Evolutionary conservation across 2,329 filamentous ascomycete species (phyloP).

Genomic region (Trichophaea hybrida): DNA sequence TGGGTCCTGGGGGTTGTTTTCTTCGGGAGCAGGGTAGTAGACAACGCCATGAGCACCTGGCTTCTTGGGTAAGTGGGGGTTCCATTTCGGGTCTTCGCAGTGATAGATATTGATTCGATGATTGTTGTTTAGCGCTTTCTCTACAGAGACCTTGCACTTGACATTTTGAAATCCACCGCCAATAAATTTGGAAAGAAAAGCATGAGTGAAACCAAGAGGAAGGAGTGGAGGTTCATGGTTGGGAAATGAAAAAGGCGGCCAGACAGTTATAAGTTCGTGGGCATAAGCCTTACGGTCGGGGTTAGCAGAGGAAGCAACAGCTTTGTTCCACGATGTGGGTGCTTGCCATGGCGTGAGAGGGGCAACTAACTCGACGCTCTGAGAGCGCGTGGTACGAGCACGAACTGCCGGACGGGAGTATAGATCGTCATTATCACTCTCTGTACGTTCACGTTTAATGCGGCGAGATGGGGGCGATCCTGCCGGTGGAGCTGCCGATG

Average conservation of each 20-base stretch:
- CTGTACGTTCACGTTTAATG: background rate
- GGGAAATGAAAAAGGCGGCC: background rate
- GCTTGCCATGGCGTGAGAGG: background rate
- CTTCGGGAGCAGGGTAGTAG: slow-evolving; percentile 4
- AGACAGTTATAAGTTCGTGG: background rate
- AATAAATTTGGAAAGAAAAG: slow-evolving; percentile 9
- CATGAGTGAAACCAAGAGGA: background rate
- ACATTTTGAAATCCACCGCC: slow-evolving; percentile 9
- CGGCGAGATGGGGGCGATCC: background rate
- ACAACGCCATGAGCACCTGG: slow-evolving; percentile 11
- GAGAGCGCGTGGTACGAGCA: background rate
- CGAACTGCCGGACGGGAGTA: background rate
- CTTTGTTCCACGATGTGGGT: background rate
- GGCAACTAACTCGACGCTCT: background rate
- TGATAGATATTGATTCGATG: slow-evolving; percentile 9
- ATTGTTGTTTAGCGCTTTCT: slow-evolving; percentile 8
- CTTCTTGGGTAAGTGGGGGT: slow-evolving; percentile 9
- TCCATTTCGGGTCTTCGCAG: slow-evolving; percentile 12
- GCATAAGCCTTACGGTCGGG: background rate
- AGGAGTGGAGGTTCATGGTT: background rate
- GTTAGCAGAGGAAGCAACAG: background rate
- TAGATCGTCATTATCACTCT: background rate
- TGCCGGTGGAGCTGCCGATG: background rate
- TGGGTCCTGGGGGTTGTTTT: background rate
- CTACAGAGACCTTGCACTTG: slow-evolving; percentile 9